Base-by-base conservation (phyloP, 2,329 filamentous ascomycete species). In the Botrytis byssoidea region DNA sequence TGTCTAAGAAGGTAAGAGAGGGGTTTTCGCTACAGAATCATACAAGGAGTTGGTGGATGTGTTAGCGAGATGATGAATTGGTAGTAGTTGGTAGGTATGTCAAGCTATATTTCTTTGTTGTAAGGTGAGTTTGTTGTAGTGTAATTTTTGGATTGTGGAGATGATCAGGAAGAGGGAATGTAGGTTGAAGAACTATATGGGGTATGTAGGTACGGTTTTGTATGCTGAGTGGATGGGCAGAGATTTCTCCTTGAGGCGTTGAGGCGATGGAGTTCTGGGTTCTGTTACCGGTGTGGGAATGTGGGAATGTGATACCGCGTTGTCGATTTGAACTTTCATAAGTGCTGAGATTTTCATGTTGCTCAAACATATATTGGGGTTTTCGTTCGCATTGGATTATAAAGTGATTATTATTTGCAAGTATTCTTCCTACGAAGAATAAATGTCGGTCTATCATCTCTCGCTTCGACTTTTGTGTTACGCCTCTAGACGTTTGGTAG, bases 351-450 rank as follows among this genome's bases (percentile, higher is more conserved):
- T 55, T 29, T 0, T 55, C 29, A 55, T 29, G 2, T 29, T 55
- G 14, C 14, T 55, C 3, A 3, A 29, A 18, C 1, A 12, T 16
- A 55, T 29, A 6, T 55, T 2, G 51, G 51, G 7, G 14, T 7
- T 55, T 55, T 20, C 10, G n/a, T 55, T 20, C 4, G 14, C 25
- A 55, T 14, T 18, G 2, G 1, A 29, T 29, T 1, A 8, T 29
- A 6, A n/a, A n/a, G n/a, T 29, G n/a, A n/a, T 51, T 3, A 10
- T 55, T 55, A 7, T 55, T 12, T 8, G 18, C 0, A 25, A 55
- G 25, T 55, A 14, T 16, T 14, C 3, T 5, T 16, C 5, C 10
- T n/a, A 0, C 4, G 6, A 2, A n/a, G 12, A n/a, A n/a, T 0
- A n/a, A 14, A 3, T 3, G 5, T 55, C 25, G 25, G 12, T 14